Conservation (phyloP, 148 eudicot species). For the Beta vulgaris region DNA sequence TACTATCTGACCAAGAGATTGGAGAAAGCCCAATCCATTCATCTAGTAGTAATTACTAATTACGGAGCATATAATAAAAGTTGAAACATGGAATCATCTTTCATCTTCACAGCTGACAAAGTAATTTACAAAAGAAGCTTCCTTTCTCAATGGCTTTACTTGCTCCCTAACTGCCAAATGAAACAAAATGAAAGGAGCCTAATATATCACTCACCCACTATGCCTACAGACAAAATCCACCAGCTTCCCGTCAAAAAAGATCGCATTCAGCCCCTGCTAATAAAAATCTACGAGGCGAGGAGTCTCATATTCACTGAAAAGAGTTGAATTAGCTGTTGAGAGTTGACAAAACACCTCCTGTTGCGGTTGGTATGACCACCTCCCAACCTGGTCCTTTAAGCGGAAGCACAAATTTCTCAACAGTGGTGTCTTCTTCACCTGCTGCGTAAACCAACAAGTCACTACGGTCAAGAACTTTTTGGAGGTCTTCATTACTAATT, state of each 20-base stretch:
- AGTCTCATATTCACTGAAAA: constrained; percentile 8
- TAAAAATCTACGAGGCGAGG: neutral
- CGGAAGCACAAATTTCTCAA: constrained; percentile 41
- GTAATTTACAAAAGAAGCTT: constrained; percentile 24
- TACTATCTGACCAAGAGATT: neutral
- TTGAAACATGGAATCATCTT: constrained; percentile 9
- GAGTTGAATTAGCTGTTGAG: constrained; percentile 48
- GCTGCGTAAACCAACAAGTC: constrained; percentile 49
- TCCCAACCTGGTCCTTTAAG: constrained; percentile 99
- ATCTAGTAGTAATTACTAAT: neutral
- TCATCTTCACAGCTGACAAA: neutral
- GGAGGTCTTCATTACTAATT: constrained; percentile 77
- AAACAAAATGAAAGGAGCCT: constrained; percentile 34
- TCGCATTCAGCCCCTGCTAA: neutral
- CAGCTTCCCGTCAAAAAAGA: neutral
- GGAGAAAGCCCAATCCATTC: neutral
- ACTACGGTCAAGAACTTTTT: constrained; percentile 69
- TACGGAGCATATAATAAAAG: neutral
- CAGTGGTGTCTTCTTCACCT: constrained; percentile 22
- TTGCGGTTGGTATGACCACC: constrained; percentile 71
- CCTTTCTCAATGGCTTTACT: constrained; percentile 26
- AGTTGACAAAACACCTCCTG: constrained; percentile 85
- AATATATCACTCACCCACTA: neutral
- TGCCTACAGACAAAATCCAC: neutral
- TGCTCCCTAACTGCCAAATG: constrained; percentile 17